Evolutionary conservation across 2,329 filamentous ascomycete genomes (phyloP), one percentile per base, ranked within the genome.

Genomic region (Pseudopyricularia javanii): DNA sequence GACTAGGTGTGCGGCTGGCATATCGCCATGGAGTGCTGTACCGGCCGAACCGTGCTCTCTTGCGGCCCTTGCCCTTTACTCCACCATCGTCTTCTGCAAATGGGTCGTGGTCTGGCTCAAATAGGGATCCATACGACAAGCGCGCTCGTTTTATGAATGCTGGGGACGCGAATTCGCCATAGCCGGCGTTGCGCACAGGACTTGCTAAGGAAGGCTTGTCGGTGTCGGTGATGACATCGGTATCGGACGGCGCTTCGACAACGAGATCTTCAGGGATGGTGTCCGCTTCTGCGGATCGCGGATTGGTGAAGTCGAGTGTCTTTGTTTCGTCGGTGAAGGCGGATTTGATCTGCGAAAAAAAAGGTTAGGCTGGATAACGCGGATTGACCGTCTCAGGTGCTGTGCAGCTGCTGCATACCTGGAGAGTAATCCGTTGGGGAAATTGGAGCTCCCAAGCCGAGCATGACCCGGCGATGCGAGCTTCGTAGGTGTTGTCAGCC

Each of bases 81-180:
- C 74, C 75, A 2, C 78, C 37, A 43, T 43, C 79, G 64, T 86
- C 81, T 26, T 86, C 85, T 55, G 88, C 83, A 14, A 91, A 84
- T 3, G 82, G 78, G 59, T 90, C 83, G 56, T 81, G 76, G 1
- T 74, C 75, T 4, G 75, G 75, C 57, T 86, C 80, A 50, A 85
- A 80, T 1, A 85, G 67, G 0, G 81, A 79, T 1, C 83, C 83
- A 53, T 85, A 85, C 0, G 86, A 90, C 4, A 85, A 70, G 53
- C 85, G 75, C 14, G 80, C 76, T 52, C 85, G 76, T 64, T 86
- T 91, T 20, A 88, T 69, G 59, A 94, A 95, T 0, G 88, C 87
- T 0, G 90, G 90, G 3, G 89, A 94, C 4, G 79, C 73, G 70
- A 82, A 93, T 58, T 85, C 78, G 17, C 73, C 69, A 47, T 70